Percentiles rank a stretch among this genome's conserved stretches.
phyloP scores from a whole-genome alignment of 768 basidiomycete species.

The Candolleomyces eurysporus region DNA sequence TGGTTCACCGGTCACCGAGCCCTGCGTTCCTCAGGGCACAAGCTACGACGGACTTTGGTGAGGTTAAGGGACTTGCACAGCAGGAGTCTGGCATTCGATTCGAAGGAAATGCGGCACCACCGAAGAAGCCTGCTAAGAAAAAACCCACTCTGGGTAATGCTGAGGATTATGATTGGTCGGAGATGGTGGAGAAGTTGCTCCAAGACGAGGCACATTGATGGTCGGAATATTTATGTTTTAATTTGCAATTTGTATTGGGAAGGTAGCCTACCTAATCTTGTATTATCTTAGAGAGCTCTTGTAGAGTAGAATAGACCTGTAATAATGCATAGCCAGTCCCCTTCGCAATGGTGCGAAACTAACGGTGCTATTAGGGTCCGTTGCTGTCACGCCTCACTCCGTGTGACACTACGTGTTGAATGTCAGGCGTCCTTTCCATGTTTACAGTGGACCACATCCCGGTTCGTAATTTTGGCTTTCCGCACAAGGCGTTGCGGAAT shows the following conservation, averaged over 20 bases:
- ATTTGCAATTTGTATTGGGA: neutral
- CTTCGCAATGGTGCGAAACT: neutral
- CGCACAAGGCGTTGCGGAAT: too few relatives aligned
- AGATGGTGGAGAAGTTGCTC: slow-evolving; percentile 34
- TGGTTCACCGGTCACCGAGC: slow-evolving; percentile 60
- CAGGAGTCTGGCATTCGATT: slow-evolving; percentile 43
- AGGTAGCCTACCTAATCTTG: neutral
- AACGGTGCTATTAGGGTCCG: neutral
- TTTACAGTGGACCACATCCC: too few relatives aligned
- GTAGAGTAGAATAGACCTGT: neutral
- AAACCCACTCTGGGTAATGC: slow-evolving; percentile 35
- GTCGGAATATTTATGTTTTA: neutral
- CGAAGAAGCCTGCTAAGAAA: slow-evolving; percentile 18
- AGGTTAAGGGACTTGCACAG: slow-evolving; percentile 69
- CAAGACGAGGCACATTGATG: neutral
- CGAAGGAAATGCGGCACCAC: slow-evolving; percentile 26
- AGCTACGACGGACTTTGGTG: slow-evolving; percentile 65
- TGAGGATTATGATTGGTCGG: slow-evolving; percentile 43
- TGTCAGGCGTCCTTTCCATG: too few relatives aligned
- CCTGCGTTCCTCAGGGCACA: slow-evolving; percentile 76
- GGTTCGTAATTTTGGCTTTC: too few relatives aligned
- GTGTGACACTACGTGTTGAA: too few relatives aligned
- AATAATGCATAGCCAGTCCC: neutral
- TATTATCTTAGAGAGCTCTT: neutral
- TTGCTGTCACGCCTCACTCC: neutral